Conservation (phyloP, 2,329 filamentous ascomycete genomes). For the Xylariomycetidae sp. region DNA sequence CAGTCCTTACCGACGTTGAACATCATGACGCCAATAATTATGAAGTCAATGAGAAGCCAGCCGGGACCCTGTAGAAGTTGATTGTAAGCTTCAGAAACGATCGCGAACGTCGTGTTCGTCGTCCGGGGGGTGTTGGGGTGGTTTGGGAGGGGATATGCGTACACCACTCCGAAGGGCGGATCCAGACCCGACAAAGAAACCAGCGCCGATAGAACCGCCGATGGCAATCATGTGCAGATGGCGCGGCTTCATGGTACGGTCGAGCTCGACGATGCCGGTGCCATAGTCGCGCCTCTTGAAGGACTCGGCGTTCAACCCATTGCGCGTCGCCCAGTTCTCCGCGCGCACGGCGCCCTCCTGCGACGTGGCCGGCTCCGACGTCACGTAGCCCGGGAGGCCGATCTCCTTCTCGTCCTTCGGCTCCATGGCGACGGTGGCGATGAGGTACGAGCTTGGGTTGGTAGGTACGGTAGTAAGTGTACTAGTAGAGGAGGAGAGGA, state of each 20-base stretch:
- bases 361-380: background rate
- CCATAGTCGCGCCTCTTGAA: slow-evolving; percentile 35
- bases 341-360: slow-evolving; percentile 15
- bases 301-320: slow-evolving; percentile 34
- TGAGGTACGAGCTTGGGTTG: background rate
- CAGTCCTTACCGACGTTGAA: slow-evolving; percentile 42
- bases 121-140: too few species aligned
- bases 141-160: slow-evolving; percentile 15
- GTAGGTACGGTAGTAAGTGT: background rate
- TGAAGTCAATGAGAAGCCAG: slow-evolving; percentile 41
- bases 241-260: slow-evolving; percentile 38
- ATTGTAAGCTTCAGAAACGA: slow-evolving; percentile 3
- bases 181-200: slow-evolving; percentile 57
- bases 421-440: too few species aligned
- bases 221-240: slow-evolving; percentile 50
- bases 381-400: slow-evolving; percentile 18
- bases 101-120: background rate
- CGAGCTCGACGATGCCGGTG: slow-evolving; percentile 30
- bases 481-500: background rate
- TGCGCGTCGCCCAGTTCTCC: slow-evolving; percentile 31
- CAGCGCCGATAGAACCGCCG: slow-evolving; percentile 52
- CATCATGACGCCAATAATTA: slow-evolving; percentile 54
- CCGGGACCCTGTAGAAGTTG: slow-evolving; percentile 30
- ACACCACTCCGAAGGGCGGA: slow-evolving; percentile 41
- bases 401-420: slow-evolving; percentile 26